phyloP scores from a whole-genome alignment of 139 green algal species.

The Chlorella sp. region DNA sequence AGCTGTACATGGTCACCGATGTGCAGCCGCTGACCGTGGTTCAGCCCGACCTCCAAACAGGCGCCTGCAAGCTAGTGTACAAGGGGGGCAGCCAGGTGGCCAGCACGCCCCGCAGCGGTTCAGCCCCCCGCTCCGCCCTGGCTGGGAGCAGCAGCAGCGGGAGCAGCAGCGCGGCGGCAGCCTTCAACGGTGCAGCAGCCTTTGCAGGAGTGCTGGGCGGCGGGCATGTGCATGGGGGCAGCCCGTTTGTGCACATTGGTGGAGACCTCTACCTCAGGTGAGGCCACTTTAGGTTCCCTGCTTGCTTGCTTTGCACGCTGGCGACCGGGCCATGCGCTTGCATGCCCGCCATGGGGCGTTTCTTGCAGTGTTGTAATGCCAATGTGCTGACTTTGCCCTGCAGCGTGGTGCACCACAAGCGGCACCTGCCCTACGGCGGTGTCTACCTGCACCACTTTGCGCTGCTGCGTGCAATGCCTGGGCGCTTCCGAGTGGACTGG shows the following conservation, averaged over 20 bases:
- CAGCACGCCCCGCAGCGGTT: too few species aligned
- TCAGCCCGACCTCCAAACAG: not conserved
- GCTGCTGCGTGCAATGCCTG: not conserved
- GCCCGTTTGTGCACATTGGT: not conserved
- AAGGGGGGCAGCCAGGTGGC: too few species aligned
- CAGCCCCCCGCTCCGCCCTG: too few species aligned
- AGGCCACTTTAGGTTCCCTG: too few species aligned
- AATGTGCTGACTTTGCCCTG: not conserved
- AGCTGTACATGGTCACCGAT: not conserved
- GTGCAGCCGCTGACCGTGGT: not conserved
- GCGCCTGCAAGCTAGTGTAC: not conserved
- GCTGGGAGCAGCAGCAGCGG: not conserved
- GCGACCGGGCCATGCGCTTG: not conserved
- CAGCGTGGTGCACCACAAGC: conserved; percentile 1
- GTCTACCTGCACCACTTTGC: not conserved
- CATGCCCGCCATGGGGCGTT: too few species aligned
- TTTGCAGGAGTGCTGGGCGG: not conserved
- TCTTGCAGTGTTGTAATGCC: too few species aligned
- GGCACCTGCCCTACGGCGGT: not conserved
- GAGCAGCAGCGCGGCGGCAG: not conserved
- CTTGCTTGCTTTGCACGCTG: not conserved
- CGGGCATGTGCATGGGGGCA: not conserved
- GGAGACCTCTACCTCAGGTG: not conserved
- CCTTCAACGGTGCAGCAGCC: not conserved
- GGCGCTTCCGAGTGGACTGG: not conserved